Conservation (phyloP, 2,329 filamentous ascomycete species). For the Fusarium luffae region DNA sequence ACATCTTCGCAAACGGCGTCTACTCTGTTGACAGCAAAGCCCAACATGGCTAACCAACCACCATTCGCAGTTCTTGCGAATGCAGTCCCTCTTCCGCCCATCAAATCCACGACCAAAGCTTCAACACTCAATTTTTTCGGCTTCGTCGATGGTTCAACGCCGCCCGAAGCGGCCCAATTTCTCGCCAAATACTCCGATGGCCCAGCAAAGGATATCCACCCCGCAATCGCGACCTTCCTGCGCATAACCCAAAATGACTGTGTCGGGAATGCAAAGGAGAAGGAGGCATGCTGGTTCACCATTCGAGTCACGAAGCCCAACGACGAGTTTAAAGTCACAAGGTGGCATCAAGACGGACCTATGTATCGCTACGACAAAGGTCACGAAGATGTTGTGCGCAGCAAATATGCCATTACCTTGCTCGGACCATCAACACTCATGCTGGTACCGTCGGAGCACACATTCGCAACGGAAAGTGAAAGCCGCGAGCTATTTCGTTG, state of each 20-base stretch:
- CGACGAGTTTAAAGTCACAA: background rate
- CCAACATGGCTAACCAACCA: background rate
- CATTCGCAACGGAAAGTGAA: background rate
- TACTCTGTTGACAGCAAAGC: background rate
- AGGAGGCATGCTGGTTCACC: background rate
- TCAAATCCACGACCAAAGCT: background rate
- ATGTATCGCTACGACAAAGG: slow-evolving; percentile 1
- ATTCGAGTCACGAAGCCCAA: background rate
- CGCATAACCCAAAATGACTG: background rate
- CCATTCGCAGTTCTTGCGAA: background rate
- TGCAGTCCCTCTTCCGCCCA: background rate
- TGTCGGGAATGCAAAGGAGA: background rate
- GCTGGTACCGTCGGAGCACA: background rate
- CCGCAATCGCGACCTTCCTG: background rate
- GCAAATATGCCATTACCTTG: background rate
- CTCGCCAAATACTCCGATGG: background rate
- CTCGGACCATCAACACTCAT: slow-evolving; percentile 6
- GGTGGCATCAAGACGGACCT: background rate
- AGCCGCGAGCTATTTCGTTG: background rate
- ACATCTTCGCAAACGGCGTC: background rate
- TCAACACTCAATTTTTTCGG: background rate
- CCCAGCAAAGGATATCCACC: background rate
- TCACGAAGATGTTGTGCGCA: background rate
- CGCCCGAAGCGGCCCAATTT: background rate
- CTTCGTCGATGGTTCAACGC: fast-evolving